Percentiles rank a stretch among this genome's conserved stretches.
Evolutionary conservation across 2,329 filamentous ascomycete genomes (phyloP).

Genomic region (Dactylellina sp.): DNA sequence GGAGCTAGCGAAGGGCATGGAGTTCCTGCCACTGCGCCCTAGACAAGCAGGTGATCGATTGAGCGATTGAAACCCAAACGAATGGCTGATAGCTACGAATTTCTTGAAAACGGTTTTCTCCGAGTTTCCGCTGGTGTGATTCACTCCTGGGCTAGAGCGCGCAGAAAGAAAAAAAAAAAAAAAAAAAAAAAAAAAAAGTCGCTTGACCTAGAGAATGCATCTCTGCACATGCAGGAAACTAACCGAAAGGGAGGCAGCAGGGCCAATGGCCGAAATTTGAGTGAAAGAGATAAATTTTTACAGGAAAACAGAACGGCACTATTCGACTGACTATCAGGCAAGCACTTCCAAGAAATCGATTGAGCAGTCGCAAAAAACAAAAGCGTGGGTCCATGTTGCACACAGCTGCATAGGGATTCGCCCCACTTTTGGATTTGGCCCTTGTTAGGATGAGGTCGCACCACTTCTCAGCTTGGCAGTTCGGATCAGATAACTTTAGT

Average conservation of each 20-base stretch:
- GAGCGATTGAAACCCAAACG: background rate
- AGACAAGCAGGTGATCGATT: conserved; percentile 40
- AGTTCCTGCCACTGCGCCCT: conserved; percentile 40
- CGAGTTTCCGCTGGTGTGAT: conserved; percentile 2
- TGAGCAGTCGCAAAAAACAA: background rate
- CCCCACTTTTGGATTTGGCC: conserved; percentile 45
- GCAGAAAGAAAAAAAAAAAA: conserved; percentile 19
- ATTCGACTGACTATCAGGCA: conserved; percentile 30
- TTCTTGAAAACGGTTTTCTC: conserved; percentile 37
- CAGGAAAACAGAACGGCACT: conserved; percentile 26
- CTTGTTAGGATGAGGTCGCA: conserved; percentile 38
- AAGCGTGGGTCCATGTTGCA: conserved; percentile 28
- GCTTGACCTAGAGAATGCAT: background rate
- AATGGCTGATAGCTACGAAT: background rate
- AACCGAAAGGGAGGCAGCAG: conserved; percentile 35
- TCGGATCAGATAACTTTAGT: conserved; percentile 58
- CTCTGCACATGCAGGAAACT: conserved; percentile 20
- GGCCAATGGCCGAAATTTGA: background rate
- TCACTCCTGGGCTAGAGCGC: background rate
- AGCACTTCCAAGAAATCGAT: conserved; percentile 20
- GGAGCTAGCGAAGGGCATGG: conserved; percentile 34
- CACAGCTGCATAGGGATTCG: conserved; percentile 16
- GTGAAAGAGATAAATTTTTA: conserved; percentile 25
- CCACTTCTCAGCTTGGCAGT: conserved; percentile 53
- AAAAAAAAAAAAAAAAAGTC: background rate